Base-by-base conservation (phyloP, 495 filamentous ascomycete species). In the Neurospora tetraspora region DNA sequence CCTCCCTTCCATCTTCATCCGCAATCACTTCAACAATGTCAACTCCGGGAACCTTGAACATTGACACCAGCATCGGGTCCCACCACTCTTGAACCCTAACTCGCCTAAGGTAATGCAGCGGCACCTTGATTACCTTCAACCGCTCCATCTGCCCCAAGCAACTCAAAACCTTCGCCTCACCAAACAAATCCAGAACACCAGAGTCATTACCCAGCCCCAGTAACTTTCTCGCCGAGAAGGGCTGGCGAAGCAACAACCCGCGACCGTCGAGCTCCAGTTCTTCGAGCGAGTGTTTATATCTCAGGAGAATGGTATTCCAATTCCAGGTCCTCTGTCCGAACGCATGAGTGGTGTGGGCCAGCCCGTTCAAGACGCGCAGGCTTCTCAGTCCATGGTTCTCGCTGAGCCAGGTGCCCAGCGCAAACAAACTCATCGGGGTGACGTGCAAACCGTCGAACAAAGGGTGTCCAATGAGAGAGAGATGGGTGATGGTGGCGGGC, bases 261-360 rank as follows among this genome's bases (percentile, higher is more conserved):
- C 9, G 0, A 5, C 20, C 45, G 1, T 53, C 3, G 1, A 53
- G 0, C 10, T 23, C 45, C 10, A 23, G 9, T 6, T 53, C 45
- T 23, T 53, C 10, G 0, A 23, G 45, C 20, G 20, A 53, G 45
- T 12, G 4, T 2, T 23, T 11, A 1, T 20, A 23, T 5, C 11
- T 23, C 4, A 53, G 10, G 0, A 53, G 10, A 12, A 12, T 53
- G 4, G 45, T 53, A 5, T 23, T 53, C 45, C 45, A 53, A 11
- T 45, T 45, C 8, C 43, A 20, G 43, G 8, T 5, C 3, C 18
- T 6, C 39, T 5, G 18, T 8, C 16, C 7, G 16, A 3, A 42
- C 2, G 18, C 8, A 0, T 3, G 0, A 42, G 1, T n/a, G n/a
- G 4, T 2, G 2, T 53, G 0, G 45, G 9, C 10, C n/a, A 53